These are phyloP conservation scores for Serendipita sp. DNA, from an alignment of 1,284 basidiomycete species.

Conservation along the genomic window DNA sequence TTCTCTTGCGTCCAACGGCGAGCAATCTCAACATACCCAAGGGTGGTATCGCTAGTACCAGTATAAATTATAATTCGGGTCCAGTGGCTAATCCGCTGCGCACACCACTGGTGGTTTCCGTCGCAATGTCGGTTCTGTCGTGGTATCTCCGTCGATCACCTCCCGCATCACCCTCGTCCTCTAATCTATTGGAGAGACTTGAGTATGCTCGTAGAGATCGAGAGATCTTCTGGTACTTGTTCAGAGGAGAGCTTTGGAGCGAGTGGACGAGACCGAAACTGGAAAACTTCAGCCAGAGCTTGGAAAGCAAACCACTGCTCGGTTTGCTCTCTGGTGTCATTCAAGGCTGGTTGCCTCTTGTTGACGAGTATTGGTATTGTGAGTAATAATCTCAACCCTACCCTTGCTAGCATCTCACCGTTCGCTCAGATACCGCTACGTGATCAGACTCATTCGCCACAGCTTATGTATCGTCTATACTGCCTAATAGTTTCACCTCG, in stretches of 20 bases:
- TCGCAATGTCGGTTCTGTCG: slow-evolving; percentile 30
- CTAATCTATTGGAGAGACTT: slow-evolving; percentile 40
- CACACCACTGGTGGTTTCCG: slow-evolving; percentile 40
- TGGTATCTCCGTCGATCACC: slow-evolving; percentile 52
- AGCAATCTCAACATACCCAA: not conserved
- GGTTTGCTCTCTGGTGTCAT: slow-evolving; percentile 64
- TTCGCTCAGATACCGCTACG: not conserved
- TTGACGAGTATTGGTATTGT: slow-evolving; percentile 96
- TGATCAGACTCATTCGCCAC: not conserved
- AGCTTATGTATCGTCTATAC: not conserved
- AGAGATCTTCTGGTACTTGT: slow-evolving; percentile 71
- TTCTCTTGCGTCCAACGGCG: not conserved
- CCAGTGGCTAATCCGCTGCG: slow-evolving; percentile 27
- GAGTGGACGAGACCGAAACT: slow-evolving; percentile 77
- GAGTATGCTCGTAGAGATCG: slow-evolving; percentile 75
- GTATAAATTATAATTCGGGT: slow-evolving; percentile 3
- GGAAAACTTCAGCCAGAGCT: slow-evolving; percentile 41
- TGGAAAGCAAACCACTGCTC: slow-evolving; percentile 55
- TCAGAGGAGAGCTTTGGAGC: slow-evolving; percentile 83
- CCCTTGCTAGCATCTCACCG: not conserved
- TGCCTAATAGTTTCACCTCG: not conserved
- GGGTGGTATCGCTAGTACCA: not conserved
- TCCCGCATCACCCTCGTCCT: slow-evolving; percentile 33
- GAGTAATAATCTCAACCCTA: slow-evolving; percentile 22
- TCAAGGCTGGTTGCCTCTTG: slow-evolving; percentile 83